phyloP scores from a whole-genome alignment of 106 monocot genomes.

The Dioscorea alata region DNA sequence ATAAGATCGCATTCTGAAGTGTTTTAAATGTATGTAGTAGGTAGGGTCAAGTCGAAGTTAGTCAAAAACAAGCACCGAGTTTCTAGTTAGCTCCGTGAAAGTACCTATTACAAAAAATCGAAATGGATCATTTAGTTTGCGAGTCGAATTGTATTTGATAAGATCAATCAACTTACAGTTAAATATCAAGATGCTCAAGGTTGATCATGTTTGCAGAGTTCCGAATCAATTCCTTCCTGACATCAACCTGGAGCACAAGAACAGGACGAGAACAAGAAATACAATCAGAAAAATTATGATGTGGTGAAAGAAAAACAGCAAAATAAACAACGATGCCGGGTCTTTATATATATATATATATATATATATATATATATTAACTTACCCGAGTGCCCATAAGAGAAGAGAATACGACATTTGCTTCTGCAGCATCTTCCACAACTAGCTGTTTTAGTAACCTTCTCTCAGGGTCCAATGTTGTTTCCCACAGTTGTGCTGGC shows the following conservation, averaged over 20 bases:
- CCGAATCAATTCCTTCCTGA: constrained; percentile 73
- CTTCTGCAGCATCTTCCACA: constrained; percentile 92
- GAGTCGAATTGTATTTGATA: too few species aligned
- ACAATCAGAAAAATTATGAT: too few species aligned
- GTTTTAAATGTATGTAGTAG: too few species aligned
- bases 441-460: constrained; percentile 80
- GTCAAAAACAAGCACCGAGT: too few species aligned
- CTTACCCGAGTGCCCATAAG: constrained; percentile 93
- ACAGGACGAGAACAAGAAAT: not conserved
- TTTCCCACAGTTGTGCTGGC: constrained; percentile 94
- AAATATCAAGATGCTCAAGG: constrained; percentile 82
- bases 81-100: too few species aligned
- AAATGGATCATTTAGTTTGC: too few species aligned
- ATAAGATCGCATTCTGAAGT: too few species aligned
- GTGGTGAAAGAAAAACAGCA: not conserved
- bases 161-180: constrained; percentile 3
- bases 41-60: too few species aligned
- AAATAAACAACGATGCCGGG: not conserved
- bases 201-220: constrained; percentile 67
- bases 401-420: constrained; percentile 86
- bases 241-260: constrained; percentile 59
- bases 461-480: constrained; percentile 84
- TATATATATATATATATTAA: too few species aligned
- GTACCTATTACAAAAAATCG: too few species aligned
- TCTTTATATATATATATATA: too few species aligned